A percentile compares a stretch with the other conserved stretches of the same genome.
Evolutionary conservation across 2,329 filamentous ascomycete genomes (phyloP).

Genomic region (Calcarisporium arbuscula): DNA sequence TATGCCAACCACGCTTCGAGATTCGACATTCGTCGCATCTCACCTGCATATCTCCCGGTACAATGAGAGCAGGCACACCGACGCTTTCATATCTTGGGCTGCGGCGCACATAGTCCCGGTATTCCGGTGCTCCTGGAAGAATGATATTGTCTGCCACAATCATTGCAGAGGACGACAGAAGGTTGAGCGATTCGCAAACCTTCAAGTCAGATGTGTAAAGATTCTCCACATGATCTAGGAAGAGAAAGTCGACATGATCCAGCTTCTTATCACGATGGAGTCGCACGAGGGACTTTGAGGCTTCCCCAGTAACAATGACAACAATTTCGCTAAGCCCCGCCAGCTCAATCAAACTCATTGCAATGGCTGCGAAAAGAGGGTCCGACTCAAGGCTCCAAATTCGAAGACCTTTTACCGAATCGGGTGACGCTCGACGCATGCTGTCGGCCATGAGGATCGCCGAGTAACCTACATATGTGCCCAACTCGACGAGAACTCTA

Average conservation of each 20-base stretch:
- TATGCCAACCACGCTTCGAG: too few relatives aligned
- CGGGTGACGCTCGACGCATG: slow-evolving; percentile 41
- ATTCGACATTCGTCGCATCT: too few relatives aligned
- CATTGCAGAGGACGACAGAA: slow-evolving; percentile 57
- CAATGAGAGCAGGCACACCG: slow-evolving; percentile 2
- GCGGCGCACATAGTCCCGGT: slow-evolving; percentile 1
- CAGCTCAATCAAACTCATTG: slow-evolving; percentile 62
- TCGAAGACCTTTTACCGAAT: slow-evolving; percentile 52
- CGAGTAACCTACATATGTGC: slow-evolving; percentile 78
- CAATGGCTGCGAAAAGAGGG: slow-evolving; percentile 66
- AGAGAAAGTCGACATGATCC: slow-evolving; percentile 61
- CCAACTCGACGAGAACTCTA: slow-evolving; percentile 67
- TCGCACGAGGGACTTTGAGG: slow-evolving; percentile 56
- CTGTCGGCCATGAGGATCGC: slow-evolving; percentile 68
- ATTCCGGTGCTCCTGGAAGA: slow-evolving; percentile 58
- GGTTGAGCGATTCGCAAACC: slow-evolving; percentile 63
- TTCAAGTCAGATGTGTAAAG: slow-evolving; percentile 70
- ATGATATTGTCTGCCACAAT: slow-evolving; percentile 66
- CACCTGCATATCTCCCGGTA: slow-evolving; percentile 5
- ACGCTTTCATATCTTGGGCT: slow-evolving; percentile 1
- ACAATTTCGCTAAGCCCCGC: slow-evolving; percentile 68
- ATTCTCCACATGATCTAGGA: slow-evolving; percentile 77
- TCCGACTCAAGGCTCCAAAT: slow-evolving; percentile 71
- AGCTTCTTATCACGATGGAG: slow-evolving; percentile 49
- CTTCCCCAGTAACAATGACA: slow-evolving; percentile 63